phyloP scores from a whole-genome alignment of 2,329 filamentous ascomycete species.

The Phyllosticta ampelicida region DNA sequence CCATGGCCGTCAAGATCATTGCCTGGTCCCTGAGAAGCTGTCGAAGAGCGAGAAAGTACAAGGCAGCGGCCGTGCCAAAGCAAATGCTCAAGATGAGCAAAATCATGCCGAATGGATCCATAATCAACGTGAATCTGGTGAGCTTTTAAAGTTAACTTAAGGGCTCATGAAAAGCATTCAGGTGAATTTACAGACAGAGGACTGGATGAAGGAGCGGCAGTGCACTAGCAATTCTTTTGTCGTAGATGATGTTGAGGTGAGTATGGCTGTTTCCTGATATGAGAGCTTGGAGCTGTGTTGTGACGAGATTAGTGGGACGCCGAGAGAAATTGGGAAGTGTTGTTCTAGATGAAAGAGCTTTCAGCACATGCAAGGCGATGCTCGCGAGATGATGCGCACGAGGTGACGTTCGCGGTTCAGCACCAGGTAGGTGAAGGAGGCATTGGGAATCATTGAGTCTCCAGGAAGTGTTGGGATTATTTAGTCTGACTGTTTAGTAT shows the following conservation, averaged over 20 bases:
- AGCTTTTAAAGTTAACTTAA: neutral
- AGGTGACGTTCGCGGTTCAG: no score
- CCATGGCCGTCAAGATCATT: neutral
- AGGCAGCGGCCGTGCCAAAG: neutral
- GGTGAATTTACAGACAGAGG: neutral
- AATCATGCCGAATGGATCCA: neutral
- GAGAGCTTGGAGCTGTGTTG: no score
- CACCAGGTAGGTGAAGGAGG: no score
- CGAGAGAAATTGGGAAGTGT: no score
- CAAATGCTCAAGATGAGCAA: neutral
- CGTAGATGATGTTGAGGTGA: neutral
- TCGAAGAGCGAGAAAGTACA: neutral
- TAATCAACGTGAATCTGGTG: neutral
- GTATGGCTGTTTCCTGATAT: neutral
- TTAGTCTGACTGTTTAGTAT: no score
- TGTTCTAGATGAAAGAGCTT: no score
- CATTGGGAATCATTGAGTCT: no score
- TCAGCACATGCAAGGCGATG: no score
- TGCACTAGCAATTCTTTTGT: neutral
- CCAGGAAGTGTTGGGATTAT: no score
- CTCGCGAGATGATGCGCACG: no score
- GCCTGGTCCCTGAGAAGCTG: neutral
- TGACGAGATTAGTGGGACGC: no score
- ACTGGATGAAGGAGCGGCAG: neutral
- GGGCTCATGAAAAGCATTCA: neutral